phyloP scores from a whole-genome alignment of 169 alveolate genomes.

The Plasmodium ovale region DNA sequence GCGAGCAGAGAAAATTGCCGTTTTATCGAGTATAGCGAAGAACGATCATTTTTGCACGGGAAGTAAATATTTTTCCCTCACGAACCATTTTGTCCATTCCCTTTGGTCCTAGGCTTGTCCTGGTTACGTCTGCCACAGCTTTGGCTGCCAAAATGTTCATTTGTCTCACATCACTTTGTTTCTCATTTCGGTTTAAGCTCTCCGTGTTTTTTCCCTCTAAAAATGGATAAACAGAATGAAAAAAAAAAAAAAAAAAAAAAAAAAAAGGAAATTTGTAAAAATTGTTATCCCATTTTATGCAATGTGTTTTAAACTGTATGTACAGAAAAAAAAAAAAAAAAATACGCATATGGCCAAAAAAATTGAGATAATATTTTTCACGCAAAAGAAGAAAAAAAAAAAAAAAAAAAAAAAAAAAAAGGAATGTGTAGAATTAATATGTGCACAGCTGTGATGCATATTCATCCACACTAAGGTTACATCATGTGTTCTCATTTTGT shows the following conservation, averaged over 20 bases:
- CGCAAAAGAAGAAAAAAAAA: slow-evolving; percentile 4
- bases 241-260: background rate
- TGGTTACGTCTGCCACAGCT: slow-evolving; percentile 97
- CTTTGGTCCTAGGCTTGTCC: slow-evolving; percentile 99
- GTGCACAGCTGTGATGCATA: too few species aligned
- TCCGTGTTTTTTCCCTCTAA: slow-evolving; percentile 77
- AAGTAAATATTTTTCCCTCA: too few species aligned
- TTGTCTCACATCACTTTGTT: slow-evolving; percentile 86
- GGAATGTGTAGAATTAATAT: too few species aligned
- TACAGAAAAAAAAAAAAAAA: background rate
- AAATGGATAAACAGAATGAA: slow-evolving; percentile 43
- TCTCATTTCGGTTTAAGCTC: slow-evolving; percentile 81
- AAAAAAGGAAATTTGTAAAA: background rate
- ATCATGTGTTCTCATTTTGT: too few species aligned
- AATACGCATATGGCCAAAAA: background rate
- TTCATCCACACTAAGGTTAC: too few species aligned
- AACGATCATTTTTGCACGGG: too few species aligned
- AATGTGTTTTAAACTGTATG: background rate
- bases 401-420: background rate
- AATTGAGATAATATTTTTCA: background rate
- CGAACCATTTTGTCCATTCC: slow-evolving; percentile 99
- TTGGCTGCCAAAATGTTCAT: slow-evolving; percentile 91
- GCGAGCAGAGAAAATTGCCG: too few species aligned
- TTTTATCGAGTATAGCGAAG: too few species aligned
- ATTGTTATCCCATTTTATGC: background rate